Percentiles rank a stretch among this genome's conserved stretches.
Evolutionary conservation across 1,139 yeast species (phyloP).

Genomic region (Saccharomyces hybrid): DNA sequence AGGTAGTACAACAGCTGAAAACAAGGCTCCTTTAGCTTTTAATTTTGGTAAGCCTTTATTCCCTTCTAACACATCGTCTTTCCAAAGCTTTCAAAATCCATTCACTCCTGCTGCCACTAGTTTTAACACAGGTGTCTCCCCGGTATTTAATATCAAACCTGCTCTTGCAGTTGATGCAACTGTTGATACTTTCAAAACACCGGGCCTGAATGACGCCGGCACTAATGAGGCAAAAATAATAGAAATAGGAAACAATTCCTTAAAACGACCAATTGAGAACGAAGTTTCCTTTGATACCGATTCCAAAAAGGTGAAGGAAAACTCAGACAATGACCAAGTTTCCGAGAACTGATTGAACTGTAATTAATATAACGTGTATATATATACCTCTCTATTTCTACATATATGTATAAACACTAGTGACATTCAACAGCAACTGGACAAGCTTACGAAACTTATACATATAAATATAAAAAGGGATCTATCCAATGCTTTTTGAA

Average conservation of each 20-base stretch:
- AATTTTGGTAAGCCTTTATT: neutral
- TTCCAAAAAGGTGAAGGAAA: neutral
- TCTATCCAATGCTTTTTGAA: neutral
- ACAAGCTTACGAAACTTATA: neutral
- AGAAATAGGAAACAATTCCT: neutral
- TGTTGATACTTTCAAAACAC: neutral
- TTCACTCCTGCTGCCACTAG: constrained; percentile 6
- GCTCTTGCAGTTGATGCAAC: constrained; percentile 8
- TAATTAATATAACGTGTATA: neutral
- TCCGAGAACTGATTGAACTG: neutral
- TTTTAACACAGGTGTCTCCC: neutral
- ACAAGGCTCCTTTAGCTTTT: neutral
- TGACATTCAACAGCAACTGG: neutral
- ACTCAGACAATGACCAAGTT: neutral
- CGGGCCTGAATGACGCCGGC: neutral
- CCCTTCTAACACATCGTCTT: neutral
- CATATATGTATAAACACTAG: neutral
- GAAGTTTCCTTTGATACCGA: neutral
- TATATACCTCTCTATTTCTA: neutral
- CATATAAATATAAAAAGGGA: neutral
- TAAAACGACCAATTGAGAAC: neutral
- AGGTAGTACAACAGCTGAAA: neutral
- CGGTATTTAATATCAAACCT: constrained; percentile 3
- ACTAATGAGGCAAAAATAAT: neutral
- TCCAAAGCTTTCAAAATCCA: constrained; percentile 4